These are phyloP conservation scores for Mesotaenium endlicherianum DNA, from an alignment of 139 green algal species.

Conservation along the genomic window DNA sequence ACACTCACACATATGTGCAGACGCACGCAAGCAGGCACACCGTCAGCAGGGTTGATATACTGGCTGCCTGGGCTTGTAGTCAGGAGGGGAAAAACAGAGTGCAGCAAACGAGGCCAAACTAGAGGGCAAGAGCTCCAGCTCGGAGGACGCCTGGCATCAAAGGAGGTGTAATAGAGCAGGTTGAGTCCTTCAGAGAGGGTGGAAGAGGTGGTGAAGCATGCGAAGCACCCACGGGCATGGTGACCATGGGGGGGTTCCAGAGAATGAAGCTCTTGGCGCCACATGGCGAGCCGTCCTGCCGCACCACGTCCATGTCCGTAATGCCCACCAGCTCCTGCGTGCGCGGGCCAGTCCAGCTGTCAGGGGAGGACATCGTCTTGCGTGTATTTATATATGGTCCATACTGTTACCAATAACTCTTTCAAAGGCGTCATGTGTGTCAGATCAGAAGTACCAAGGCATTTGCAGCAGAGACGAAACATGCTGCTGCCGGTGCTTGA, in stretches of 20 bases:
- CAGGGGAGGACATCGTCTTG: background rate
- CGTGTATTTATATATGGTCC: background rate
- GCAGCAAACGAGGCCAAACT: no score
- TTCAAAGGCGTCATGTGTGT: background rate
- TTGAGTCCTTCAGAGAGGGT: no score
- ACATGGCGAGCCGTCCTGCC: constrained; percentile 76
- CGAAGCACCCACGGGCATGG: background rate
- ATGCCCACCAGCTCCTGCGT: constrained; percentile 32
- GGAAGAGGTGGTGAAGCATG: no score
- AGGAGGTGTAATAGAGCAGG: no score
- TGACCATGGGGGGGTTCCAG: constrained; percentile 89
- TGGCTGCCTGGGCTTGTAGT: no score
- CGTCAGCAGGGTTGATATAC: no score
- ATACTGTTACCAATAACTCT: background rate
- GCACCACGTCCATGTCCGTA: constrained; percentile 58
- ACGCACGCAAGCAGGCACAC: constrained; percentile 85
- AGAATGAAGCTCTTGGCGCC: constrained; percentile 81
- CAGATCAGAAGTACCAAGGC: background rate
- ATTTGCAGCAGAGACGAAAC: no score
- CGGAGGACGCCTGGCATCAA: background rate
- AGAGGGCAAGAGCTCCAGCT: no score
- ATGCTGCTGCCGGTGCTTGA: no score
- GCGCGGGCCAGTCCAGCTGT: background rate
- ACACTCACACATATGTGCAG: constrained; percentile 77
- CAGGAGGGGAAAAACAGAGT: no score